These are phyloP conservation scores for Zanthoxylum bungeanum DNA, from an alignment of 345 rosid species.

Conservation along the genomic window DNA sequence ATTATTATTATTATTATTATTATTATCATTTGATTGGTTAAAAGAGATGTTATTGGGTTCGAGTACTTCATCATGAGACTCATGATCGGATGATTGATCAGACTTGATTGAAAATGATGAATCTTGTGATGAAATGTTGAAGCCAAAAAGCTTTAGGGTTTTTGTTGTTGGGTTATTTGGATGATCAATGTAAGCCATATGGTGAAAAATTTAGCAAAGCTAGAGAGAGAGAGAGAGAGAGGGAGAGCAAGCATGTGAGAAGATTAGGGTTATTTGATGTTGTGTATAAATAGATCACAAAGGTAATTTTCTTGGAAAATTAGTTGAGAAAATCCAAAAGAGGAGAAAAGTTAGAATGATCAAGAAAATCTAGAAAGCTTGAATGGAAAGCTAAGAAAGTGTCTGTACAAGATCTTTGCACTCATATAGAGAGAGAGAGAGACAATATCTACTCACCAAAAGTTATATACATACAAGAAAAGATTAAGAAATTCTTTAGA, in stretches of 20 bases:
- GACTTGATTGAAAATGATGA: too few species aligned
- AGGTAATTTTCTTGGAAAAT: slow-evolving; percentile 12
- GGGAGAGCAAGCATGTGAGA: not conserved
- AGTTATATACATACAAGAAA: slow-evolving; percentile 7
- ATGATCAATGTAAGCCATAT: slow-evolving; percentile 34
- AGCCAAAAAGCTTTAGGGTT: slow-evolving; percentile 58
- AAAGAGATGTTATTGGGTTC: not conserved
- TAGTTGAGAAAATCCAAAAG: slow-evolving; percentile 33
- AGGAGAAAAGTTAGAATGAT: slow-evolving; percentile 18
- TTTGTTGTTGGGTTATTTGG: slow-evolving; percentile 28
- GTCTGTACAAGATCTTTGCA: not conserved
- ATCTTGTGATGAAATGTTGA: slow-evolving; percentile 37
- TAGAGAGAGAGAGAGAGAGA: slow-evolving; percentile 16
- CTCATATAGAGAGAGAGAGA: not conserved
- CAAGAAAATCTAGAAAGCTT: slow-evolving; percentile 29
- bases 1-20: slow-evolving; percentile 17
- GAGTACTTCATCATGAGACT: slow-evolving; percentile 23
- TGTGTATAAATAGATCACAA: not conserved
- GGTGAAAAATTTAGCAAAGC: slow-evolving; percentile 4
- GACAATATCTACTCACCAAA: not conserved
- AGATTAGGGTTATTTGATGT: not conserved
- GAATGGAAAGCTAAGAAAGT: slow-evolving; percentile 4
- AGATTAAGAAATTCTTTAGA: not conserved
- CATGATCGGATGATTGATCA: slow-evolving; percentile 13
- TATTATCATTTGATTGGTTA: slow-evolving; percentile 20